phyloP scores from a whole-genome alignment of 805 yeast species.

The Groenewaldozyma tartarivorans region DNA sequence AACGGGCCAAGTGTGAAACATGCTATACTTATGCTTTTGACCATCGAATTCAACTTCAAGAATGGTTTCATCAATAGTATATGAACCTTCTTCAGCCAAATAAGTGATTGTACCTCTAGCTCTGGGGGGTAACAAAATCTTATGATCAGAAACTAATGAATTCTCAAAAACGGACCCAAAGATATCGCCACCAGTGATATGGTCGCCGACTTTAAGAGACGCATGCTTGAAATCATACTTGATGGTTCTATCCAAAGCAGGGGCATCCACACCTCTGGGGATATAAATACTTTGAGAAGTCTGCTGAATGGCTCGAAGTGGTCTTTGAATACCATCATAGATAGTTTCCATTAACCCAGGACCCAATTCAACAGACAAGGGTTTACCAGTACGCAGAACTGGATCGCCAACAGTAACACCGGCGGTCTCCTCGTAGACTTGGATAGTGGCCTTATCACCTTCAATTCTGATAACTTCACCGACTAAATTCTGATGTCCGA shows the following conservation, averaged over 20 bases:
- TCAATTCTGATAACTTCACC: conserved; percentile 98
- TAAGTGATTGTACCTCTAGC: conserved; percentile 95
- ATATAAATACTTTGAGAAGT: conserved; percentile 85
- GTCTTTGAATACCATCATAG: conserved; percentile 99
- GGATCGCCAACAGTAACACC: conserved; percentile 99
- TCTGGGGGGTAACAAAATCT: conserved; percentile 92
- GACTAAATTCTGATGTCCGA: conserved; percentile 92
- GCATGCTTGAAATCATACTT: conserved; percentile 85
- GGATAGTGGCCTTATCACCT: conserved; percentile 95
- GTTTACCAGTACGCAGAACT: conserved; percentile 95
- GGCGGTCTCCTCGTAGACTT: conserved; percentile 98
- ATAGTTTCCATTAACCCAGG: conserved; percentile 99
- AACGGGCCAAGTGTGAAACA: conserved; percentile 99
- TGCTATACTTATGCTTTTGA: conserved; percentile 63
- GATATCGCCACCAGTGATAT: conserved; percentile 96
- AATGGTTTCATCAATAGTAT: conserved; percentile 80
- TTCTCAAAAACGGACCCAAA: conserved; percentile 91
- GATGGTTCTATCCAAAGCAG: conserved; percentile 76
- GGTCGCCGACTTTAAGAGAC: conserved; percentile 79
- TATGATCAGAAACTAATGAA: conserved; percentile 85
- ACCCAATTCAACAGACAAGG: conserved; percentile 97
- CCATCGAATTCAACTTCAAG: conserved; percentile 95
- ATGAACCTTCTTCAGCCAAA: conserved; percentile 83
- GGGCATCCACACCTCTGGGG: conserved; percentile 97
- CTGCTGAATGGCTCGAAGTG: conserved; percentile 86